These are phyloP conservation scores for Dictyostelium capitatum DNA, from an alignment of 78 protist genomes.

Conservation along the genomic window DNA sequence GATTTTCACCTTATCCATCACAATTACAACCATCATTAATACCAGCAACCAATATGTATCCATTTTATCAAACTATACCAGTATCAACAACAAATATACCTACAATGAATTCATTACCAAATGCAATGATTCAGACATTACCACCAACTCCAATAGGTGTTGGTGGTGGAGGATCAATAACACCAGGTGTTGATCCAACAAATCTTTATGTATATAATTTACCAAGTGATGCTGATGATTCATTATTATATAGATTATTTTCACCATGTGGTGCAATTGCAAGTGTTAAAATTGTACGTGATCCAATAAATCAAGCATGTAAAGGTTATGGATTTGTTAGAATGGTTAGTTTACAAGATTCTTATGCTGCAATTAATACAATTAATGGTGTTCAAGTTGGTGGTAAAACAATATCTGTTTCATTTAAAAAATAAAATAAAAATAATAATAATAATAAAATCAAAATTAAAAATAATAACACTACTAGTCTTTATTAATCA, in stretches of 20 bases:
- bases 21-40: not conserved
- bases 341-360: constrained; percentile 49
- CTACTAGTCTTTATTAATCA: not conserved
- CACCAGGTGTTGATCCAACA: constrained; percentile 26
- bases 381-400: constrained; percentile 46
- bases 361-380: constrained; percentile 32
- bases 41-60: constrained; percentile 10
- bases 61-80: constrained; percentile 25
- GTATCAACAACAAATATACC: not conserved
- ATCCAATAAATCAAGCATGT: constrained; percentile 34
- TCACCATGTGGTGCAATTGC: constrained; percentile 77
- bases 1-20: constrained; percentile 61
- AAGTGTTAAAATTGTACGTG: constrained; percentile 62
- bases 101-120: not conserved
- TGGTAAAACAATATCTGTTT: constrained; percentile 48
- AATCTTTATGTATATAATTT: constrained; percentile 53
- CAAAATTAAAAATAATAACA: not conserved
- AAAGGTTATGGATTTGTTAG: constrained; percentile 75
- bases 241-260: constrained; percentile 45
- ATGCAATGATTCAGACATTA: not conserved
- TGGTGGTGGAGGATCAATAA: not conserved
- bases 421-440: constrained; percentile 51
- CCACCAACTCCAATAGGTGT: not conserved
- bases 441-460: not conserved
- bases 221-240: constrained; percentile 64